Evolutionary conservation across 139 green algal genomes (phyloP).

Genomic region (Volvox africanus): DNA sequence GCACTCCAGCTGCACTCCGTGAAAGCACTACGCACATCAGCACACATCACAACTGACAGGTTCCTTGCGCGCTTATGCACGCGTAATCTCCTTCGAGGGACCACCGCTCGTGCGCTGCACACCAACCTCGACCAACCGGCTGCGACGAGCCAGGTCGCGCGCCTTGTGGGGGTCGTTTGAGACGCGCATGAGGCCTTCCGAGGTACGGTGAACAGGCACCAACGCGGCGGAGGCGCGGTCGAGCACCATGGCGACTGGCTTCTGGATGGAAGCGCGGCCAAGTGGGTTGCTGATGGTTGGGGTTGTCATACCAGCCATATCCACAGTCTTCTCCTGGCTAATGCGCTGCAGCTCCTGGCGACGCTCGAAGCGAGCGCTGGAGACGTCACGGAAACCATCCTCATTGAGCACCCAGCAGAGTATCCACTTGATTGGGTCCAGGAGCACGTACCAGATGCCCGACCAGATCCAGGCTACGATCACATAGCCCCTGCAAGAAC

Average conservation of each 20-base stretch:
- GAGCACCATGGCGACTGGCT: constrained; percentile 56
- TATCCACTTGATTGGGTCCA: constrained; percentile 84
- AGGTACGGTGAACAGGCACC: constrained; percentile 55
- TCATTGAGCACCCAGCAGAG: constrained; percentile 83
- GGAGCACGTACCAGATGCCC: constrained; percentile 81
- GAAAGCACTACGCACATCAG: not conserved
- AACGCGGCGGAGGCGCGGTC: constrained; percentile 57
- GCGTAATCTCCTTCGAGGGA: not conserved
- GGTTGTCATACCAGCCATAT: constrained; percentile 53
- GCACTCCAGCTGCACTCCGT: too few relatives aligned
- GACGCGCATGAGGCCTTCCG: constrained; percentile 23
- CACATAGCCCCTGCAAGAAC: constrained; percentile 76
- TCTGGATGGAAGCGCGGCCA: constrained; percentile 63
- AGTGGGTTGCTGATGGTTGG: constrained; percentile 65
- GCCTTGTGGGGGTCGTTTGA: constrained; percentile 52
- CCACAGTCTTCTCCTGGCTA: constrained; percentile 53
- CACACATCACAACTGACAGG: not conserved
- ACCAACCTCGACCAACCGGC: not conserved
- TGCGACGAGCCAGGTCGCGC: constrained; percentile 54
- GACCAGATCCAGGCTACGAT: constrained; percentile 87
- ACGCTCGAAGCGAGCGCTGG: not conserved
- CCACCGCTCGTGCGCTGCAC: constrained; percentile 30
- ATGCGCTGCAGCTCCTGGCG: constrained; percentile 28
- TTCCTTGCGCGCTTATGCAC: not conserved
- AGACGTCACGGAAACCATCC: constrained; percentile 75